Evolutionary conservation across 2,329 filamentous ascomycete genomes (phyloP).

Genomic region (Fusarium redolens): DNA sequence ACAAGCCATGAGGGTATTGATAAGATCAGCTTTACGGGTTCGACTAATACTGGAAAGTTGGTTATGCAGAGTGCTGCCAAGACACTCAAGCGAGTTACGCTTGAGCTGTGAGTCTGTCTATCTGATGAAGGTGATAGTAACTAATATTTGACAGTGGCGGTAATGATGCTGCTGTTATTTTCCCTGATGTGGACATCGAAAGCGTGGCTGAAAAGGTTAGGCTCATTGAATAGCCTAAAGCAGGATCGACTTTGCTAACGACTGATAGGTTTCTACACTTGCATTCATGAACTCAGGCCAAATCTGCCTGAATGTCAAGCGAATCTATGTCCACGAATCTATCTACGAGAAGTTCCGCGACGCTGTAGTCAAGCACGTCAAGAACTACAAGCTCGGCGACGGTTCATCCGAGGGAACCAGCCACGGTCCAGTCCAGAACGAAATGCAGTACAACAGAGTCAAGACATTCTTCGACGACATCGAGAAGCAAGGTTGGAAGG

Average conservation of each 20-base stretch:
- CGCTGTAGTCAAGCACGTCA: conserved; percentile 48
- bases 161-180: conserved; percentile 71
- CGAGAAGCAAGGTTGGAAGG: conserved; percentile 55
- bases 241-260: neutral
- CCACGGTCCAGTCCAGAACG: conserved; percentile 72
- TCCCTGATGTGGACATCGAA: conserved; percentile 65
- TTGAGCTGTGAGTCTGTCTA: conserved; percentile 59
- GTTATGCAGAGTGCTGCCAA: conserved; percentile 67
- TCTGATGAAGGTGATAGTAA: too few species aligned
- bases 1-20: conserved; percentile 69
- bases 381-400: conserved; percentile 60
- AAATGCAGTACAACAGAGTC: conserved; percentile 70
- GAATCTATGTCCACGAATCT: conserved; percentile 70
- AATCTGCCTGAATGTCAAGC: conserved; percentile 59
- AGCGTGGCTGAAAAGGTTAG: conserved; percentile 51
- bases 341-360: conserved; percentile 67
- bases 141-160: conserved; percentile 53
- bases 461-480: conserved; percentile 61
- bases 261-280: conserved; percentile 51
- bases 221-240: neutral
- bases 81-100: conserved; percentile 69
- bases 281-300: conserved; percentile 67
- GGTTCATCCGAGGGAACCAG: conserved; percentile 51
- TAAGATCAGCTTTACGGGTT: conserved; percentile 74
- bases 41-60: conserved; percentile 68